phyloP scores from a whole-genome alignment of 208 protist species.

The Spongospora subterranea region DNA sequence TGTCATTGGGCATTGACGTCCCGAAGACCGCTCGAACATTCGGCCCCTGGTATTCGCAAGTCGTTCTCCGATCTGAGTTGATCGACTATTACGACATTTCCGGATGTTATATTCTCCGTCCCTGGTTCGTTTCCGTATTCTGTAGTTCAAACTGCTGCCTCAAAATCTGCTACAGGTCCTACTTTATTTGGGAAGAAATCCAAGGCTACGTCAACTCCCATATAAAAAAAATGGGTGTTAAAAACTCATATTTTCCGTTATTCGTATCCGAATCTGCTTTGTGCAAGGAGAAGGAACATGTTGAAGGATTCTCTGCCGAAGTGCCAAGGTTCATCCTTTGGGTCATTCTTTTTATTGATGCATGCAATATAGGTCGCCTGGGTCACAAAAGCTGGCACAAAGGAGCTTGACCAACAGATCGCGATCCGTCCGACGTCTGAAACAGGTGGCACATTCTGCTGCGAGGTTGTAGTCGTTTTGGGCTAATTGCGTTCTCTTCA shows the following conservation, averaged over 20 bases:
- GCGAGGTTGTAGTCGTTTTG: neutral
- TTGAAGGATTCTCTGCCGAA: slow-evolving; percentile 97
- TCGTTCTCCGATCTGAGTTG: slow-evolving; percentile 95
- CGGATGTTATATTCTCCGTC: slow-evolving; percentile 92
- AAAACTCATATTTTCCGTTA: slow-evolving; percentile 97
- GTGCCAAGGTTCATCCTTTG: slow-evolving; percentile 70
- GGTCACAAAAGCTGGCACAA: slow-evolving; percentile 81
- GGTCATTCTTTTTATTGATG: slow-evolving; percentile 81
- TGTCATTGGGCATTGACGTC: neutral
- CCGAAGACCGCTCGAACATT: slow-evolving; percentile 32
- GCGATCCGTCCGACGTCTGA: slow-evolving; percentile 98
- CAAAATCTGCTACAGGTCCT: slow-evolving; percentile 74
- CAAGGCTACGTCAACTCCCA: slow-evolving; percentile 73
- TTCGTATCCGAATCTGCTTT: slow-evolving; percentile 94
- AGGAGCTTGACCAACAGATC: slow-evolving; percentile 86
- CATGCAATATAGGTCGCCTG: slow-evolving; percentile 79
- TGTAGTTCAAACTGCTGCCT: neutral
- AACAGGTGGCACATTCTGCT: slow-evolving; percentile 96
- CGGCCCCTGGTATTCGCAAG: slow-evolving; percentile 75
- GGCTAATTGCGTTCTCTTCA: neutral
- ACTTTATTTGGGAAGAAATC: slow-evolving; percentile 93
- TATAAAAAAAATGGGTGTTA: slow-evolving; percentile 64
- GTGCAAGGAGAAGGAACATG: slow-evolving; percentile 95
- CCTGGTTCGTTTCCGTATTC: slow-evolving; percentile 76
- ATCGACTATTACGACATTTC: slow-evolving; percentile 99